A percentile compares a stretch with the other conserved stretches of the same genome.
phyloP scores from a whole-genome alignment of 2,329 filamentous ascomycete species.

The Beauveria varroae region DNA sequence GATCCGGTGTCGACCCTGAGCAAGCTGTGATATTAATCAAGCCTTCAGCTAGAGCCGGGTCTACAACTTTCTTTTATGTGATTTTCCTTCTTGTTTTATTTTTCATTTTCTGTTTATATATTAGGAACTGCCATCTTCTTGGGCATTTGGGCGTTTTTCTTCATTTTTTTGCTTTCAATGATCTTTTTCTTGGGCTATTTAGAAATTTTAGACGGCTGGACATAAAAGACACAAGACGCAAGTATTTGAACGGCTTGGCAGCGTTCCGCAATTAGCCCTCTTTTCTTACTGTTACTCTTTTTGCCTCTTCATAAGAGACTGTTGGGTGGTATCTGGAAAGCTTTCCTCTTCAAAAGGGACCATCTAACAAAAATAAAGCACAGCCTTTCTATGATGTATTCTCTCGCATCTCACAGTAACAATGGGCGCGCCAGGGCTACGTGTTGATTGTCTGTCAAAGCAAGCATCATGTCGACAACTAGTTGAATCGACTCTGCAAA shows the following conservation, averaged over 20 bases:
- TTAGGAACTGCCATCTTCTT: not conserved
- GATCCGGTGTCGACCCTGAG: constrained; percentile 19
- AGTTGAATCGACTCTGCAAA: too few relatives aligned
- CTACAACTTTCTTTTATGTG: not conserved
- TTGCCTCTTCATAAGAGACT: not conserved
- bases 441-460: too few relatives aligned
- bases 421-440: too few relatives aligned
- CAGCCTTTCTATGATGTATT: too few relatives aligned
- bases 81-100: not conserved
- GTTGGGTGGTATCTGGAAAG: not conserved
- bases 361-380: not conserved
- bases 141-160: not conserved
- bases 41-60: not conserved
- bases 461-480: too few relatives aligned
- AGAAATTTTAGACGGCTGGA: constrained; percentile 7
- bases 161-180: not conserved
- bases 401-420: too few relatives aligned
- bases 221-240: constrained; percentile 1
- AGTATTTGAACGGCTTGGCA: not conserved
- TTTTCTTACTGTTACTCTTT: not conserved
- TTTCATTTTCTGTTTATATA: not conserved
- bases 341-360: not conserved
- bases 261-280: not conserved
- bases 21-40: constrained; percentile 23
- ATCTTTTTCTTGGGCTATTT: not conserved